Evolutionary conservation across 768 basidiomycete genomes (phyloP), one percentile per base, ranked within the genome.

Genomic region (Boletus barrowsii): DNA sequence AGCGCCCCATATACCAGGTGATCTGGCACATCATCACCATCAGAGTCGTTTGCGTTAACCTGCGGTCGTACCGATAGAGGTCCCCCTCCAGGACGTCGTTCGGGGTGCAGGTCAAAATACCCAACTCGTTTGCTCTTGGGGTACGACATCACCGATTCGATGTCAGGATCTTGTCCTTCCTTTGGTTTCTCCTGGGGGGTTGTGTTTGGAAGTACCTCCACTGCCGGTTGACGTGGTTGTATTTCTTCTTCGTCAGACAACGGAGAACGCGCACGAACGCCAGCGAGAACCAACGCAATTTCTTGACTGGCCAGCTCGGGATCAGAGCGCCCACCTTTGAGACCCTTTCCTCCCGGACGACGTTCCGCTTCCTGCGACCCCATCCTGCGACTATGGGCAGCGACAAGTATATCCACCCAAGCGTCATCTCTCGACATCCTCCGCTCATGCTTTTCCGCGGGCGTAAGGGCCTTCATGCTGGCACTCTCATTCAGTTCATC

Each of bases 401-500:
- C 83, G 3, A 93, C 89, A 10, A 92, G 72, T 40, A 93, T 93
- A 70, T 93, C 91, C 40, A 93, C 89, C 90, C 91, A 92, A 5
- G 89, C 88, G 63, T 93, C 91, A 47, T 88, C 85, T 60, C 70
- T 74, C 18, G 77, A 76, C 60, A 66, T 70, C 71, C 63, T 73
- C 71, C 72, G 70, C 37, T 78, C 75, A 36, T 78, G 70, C 20
- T 68, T 70, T 37, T 72, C 65, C 18, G 77, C 68, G 63, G 75
- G 75, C 70, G 80, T 73, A 40, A 62, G 56, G 13, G 65, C 61
- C 57, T 72, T 73, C 42, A 68, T 58, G 58, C 77, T 76, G 9
- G 69, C 63, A 55, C 76, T 79, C 42, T 75, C 70, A 49, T 74
- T 73, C 35, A 71, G 65, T 55, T 71, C 78, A 59, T 79, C 76